Evolutionary conservation across 2,329 filamentous ascomycete species (phyloP).

Genomic region (Phialophora chinensis): DNA sequence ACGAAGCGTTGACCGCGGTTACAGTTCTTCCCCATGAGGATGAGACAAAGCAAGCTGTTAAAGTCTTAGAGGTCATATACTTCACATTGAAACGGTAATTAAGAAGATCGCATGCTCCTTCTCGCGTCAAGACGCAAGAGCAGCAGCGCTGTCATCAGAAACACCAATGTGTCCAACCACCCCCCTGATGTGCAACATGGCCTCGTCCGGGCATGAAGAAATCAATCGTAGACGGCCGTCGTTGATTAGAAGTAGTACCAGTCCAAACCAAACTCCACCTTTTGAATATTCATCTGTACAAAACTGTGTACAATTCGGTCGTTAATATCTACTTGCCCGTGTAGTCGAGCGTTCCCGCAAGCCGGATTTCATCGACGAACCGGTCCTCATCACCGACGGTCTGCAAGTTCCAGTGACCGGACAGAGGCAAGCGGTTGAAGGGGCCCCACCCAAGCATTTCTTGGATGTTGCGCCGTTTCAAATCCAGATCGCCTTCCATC

Average conservation of each 20-base stretch:
- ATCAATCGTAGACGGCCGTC: slow-evolving; percentile 10
- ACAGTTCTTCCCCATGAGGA: background rate
- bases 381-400: slow-evolving; percentile 49
- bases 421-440: slow-evolving; percentile 46
- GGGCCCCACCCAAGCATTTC: slow-evolving; percentile 44
- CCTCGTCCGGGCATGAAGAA: background rate
- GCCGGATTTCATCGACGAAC: slow-evolving; percentile 51
- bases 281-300: slow-evolving; percentile 24
- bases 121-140: background rate
- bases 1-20: background rate
- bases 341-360: slow-evolving; percentile 49
- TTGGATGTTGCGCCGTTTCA: slow-evolving; percentile 40
- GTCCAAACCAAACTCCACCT: background rate
- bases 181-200: background rate
- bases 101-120: background rate
- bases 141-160: background rate
- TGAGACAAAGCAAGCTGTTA: background rate
- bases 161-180: background rate
- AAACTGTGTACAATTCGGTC: slow-evolving; percentile 17
- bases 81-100: background rate
- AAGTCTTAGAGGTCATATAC: background rate
- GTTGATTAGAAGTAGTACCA: slow-evolving; percentile 23
- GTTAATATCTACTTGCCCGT: slow-evolving; percentile 34
- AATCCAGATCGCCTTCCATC: slow-evolving; percentile 48
- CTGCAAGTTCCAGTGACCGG: slow-evolving; percentile 51